Base-by-base conservation (phyloP, 208 protist species). In the Trypanosoma rangeli region DNA sequence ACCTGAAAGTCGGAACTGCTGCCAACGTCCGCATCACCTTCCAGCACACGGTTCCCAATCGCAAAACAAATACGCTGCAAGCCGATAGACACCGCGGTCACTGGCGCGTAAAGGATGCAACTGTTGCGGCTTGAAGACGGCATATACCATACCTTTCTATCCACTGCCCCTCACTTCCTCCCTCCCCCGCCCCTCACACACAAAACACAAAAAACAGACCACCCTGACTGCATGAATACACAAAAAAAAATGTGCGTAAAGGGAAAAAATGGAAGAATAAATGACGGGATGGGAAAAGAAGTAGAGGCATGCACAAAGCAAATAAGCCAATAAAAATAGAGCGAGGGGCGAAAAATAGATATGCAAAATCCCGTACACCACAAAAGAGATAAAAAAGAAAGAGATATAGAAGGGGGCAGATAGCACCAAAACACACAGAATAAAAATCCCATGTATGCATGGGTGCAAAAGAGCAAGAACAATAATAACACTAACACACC, bases 21-120 rank as follows among this genome's bases (percentile, higher is more conserved):
- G 15, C 5, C 29, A 50, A 20, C 52, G 64, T 65, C 10, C 59
- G 46, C 35, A 31, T 4, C 33, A 29, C 29, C 39, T 16, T 26
- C 54, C 28, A 74, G 70, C 0, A 90, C 73, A 22, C 57, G 61
- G 58, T 87, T 87, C 0, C 77, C 82, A 15, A 80, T 22, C 1
- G 79, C 79, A 16, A 90, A 81, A 37, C 76, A 78, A 29, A 86
- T 53, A 12, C 5, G 50, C 33, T 49, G 42, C 13, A 37, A 9
- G 16, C 57, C 26, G 5, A 64, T 37, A 49, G 65, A 68, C 10
- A 90, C 62, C 16, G 84, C 81, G 3, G 73, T 80, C 31, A 90
- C 73, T 9, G 84, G 84, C 1, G 64, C 73, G 37, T 71, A 29
- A 7, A 75, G 74, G 4, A 37, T 48, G 26, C 16, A 63, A 56